Evolutionary conservation across 192 early-diverging fungal species (phyloP), one percentile per base, ranked within the genome.

Genomic region (Backusella psychrophila): DNA sequence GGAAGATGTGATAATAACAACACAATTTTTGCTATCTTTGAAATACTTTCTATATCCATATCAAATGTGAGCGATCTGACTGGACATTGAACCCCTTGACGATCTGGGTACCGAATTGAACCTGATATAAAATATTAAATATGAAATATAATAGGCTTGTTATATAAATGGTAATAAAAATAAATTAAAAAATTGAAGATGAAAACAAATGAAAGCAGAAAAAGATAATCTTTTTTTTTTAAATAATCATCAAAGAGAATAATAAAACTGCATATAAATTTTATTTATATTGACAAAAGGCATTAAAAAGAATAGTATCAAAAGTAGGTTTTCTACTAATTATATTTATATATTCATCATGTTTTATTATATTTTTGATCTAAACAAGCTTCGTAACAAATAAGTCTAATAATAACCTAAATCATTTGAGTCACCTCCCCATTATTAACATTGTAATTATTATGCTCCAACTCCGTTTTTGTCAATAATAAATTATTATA

Each of bases 391-490:
- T 63, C 56, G 9, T 29, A 26, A 29, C 23, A 59, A 59, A 59
- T 63, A 63, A 63, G 56, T 29, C 56, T 63, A 63, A 63, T 63
- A 63, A 63, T 63, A 63, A 63, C 56, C 23, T 63, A 63, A 63
- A 26, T 26, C 23, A 63, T 63, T 63, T 63, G 56, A 63, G 21
- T 63, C 23, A 63, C 56, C 56, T 63, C 56, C 56, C 56, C 21
- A 63, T 59, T 29, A 63, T 63, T 63, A 63, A 26, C 56, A 29
- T 63, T 14, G 26, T 29, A 11, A 63, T 29, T 6, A 53, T 53
- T 26, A 63, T 63, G 26, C 11, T 8, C 26, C 9, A 63, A 26
- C 56, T 63, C 56, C 56, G 56, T 63, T 14, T 29, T 29, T 63
- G 21, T 29, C 21, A 63, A 29, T 49, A 19, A 49, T 49, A 4